Percentiles rank a stretch among this genome's conserved stretches.
phyloP scores from a whole-genome alignment of 1,284 basidiomycete species.

The Melampsora abietis-canadensis region DNA sequence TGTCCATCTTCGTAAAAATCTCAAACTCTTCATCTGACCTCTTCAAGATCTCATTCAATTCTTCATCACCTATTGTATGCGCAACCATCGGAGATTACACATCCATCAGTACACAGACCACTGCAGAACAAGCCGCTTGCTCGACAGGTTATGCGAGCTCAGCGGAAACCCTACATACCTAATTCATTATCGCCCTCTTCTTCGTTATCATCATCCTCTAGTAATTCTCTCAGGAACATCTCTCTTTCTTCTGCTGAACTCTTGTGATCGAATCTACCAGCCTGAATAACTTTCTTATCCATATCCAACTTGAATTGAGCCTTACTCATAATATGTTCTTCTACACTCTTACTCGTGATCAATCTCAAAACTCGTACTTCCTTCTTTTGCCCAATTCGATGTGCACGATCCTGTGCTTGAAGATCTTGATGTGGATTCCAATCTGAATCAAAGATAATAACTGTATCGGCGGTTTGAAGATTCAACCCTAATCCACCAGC shows the following conservation, averaged over 20 bases:
- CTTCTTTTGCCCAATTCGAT: conserved; percentile 99
- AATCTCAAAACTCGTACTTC: conserved; percentile 93
- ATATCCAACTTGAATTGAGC: conserved; percentile 97
- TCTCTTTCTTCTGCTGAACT: conserved; percentile 97
- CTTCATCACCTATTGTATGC: conserved; percentile 90
- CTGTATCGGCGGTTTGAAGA: conserved; percentile 95
- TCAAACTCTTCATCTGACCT: conserved; percentile 75
- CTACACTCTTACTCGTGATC: conserved; percentile 96
- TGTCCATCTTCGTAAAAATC: conserved; percentile 81
- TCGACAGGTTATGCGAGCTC: background rate
- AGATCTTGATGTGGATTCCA: conserved; percentile 96
- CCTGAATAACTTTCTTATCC: conserved; percentile 98
- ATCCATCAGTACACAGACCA: conserved; percentile 51
- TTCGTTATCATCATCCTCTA: conserved; percentile 53
- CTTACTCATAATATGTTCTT: conserved; percentile 92
- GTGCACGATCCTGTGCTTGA: conserved; percentile 72
- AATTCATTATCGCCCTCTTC: conserved; percentile 51
- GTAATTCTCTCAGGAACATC: conserved; percentile 71
- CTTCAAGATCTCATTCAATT: conserved; percentile 88
- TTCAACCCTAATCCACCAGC: conserved; percentile 97
- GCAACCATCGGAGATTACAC: conserved; percentile 55
- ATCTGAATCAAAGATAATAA: conserved; percentile 77
- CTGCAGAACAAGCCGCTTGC: background rate
- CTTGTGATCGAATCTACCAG: conserved; percentile 98
- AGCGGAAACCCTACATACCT: background rate